Percentiles rank a stretch among this genome's conserved stretches.
Evolutionary conservation across 169 alveolate genomes (phyloP).

Genomic region (Plasmodium relictum): DNA sequence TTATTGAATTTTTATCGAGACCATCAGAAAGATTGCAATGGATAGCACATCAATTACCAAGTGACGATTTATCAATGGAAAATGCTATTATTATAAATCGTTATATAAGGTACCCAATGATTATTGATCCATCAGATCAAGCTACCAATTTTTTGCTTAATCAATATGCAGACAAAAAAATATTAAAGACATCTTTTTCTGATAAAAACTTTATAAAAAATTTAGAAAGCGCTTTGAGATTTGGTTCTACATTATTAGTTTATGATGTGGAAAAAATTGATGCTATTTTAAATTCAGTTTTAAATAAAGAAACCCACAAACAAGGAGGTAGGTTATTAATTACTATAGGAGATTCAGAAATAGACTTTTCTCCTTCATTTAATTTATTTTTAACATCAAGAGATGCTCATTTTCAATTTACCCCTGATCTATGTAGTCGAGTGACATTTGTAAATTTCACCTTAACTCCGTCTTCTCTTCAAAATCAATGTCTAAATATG

Average conservation of each 20-base stretch:
- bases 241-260: constrained; percentile 96
- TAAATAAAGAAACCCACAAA: constrained; percentile 96
- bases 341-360: constrained; percentile 97
- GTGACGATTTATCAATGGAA: constrained; percentile 97
- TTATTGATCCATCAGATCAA: constrained; percentile 97
- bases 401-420: constrained; percentile 95
- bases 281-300: constrained; percentile 85
- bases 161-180: constrained; percentile 89
- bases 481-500: constrained; percentile 94
- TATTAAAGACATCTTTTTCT: constrained; percentile 88
- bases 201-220: constrained; percentile 94
- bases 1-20: constrained; percentile 95
- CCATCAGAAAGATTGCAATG: constrained; percentile 93
- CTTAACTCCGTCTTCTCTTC: constrained; percentile 96
- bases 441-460: constrained; percentile 98
- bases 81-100: constrained; percentile 95
- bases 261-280: constrained; percentile 96
- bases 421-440: constrained; percentile 98
- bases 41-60: constrained; percentile 94
- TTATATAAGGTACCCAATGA: constrained; percentile 95
- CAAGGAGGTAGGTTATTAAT: constrained; percentile 96
- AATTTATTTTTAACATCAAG: constrained; percentile 96
- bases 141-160: constrained; percentile 85
- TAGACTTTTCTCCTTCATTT: constrained; percentile 96
- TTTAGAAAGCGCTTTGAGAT: constrained; percentile 95